Conservation (phyloP, 371 early-diverging fungal genomes). For the Rhizopus stolonifer region DNA sequence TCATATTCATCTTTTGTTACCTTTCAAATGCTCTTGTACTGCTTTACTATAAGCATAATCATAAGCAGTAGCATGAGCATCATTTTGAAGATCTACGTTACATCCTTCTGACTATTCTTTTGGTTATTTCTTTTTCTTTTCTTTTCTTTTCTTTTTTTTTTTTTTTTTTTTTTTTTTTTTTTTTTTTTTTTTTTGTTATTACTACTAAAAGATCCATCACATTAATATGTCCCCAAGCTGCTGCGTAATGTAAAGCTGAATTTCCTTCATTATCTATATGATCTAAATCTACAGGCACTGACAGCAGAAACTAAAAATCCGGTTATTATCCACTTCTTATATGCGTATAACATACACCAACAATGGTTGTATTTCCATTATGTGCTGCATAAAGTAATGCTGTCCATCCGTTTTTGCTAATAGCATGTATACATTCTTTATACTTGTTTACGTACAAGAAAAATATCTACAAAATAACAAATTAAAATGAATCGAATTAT, state of each 20-base stretch:
- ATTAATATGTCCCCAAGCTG: constrained; percentile 50
- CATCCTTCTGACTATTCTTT: constrained; percentile 53
- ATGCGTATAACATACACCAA: constrained; percentile 32
- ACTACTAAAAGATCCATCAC: constrained; percentile 50
- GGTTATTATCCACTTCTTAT: background rate
- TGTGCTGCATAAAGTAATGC: constrained; percentile 47
- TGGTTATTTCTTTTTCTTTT: too few relatives aligned
- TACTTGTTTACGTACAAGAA: constrained; percentile 47
- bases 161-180: background rate
- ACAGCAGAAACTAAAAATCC: constrained; percentile 35
- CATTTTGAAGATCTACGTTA: constrained; percentile 47
- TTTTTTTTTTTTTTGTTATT: constrained; percentile 1
- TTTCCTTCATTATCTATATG: constrained; percentile 55
- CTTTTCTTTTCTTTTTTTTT: background rate
- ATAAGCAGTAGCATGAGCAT: constrained; percentile 34
- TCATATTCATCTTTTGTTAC: constrained; percentile 11
- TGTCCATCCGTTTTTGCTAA: constrained; percentile 48
- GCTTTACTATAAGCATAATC: constrained; percentile 48
- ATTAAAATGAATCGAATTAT: background rate
- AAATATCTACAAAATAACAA: constrained; percentile 46
- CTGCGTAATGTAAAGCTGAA: constrained; percentile 52
- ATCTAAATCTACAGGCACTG: constrained; percentile 52
- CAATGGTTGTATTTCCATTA: constrained; percentile 51
- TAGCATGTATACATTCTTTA: constrained; percentile 52
- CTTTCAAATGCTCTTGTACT: constrained; percentile 44